Base-by-base conservation (phyloP, 371 early-diverging fungal genomes). In the Catenaria anguillulae region DNA sequence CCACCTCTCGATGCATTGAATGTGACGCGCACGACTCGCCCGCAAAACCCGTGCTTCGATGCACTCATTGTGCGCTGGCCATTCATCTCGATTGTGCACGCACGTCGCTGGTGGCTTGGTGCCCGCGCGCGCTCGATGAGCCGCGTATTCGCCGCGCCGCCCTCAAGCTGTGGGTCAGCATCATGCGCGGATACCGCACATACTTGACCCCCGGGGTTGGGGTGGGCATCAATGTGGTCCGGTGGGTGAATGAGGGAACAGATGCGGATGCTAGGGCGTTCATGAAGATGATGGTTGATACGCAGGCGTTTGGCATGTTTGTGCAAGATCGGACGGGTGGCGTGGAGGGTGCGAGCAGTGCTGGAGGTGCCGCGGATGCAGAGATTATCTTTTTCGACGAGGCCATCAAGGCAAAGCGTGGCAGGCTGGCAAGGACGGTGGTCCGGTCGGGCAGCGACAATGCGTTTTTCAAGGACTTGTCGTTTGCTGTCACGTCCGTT, bases 301-400 rank as follows among this genome's bases (percentile, higher is more conserved):
- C 58, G 58, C 58, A 58, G 42, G 58, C 40, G 8, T 58, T 33
- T 10, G 24, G 15, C n/a, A 15, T 21, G 52, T 50, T 50, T 50
- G 31, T 50, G 15, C 52, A 50, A 31, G 52, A 50, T 1, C 52
- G 52, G 15, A 12, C 29, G 15, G 52, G n/a, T 12, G n/a, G n/a
- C 12, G 48, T 24, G 24, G n/a, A 48, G 24, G 48, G 19, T 2
- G n/a, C n/a, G 48, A n/a, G 24, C 12, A 24, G 19, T 6, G n/a
- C 15, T 50, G 13, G 29, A 29, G 52, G 29, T 26, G 29, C 48
- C 15, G 52, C 19, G 15, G 52, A 50, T 23, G 15, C 26, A 13
- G 52, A 50, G 52, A 29, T 50, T 2, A 50, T 50, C 3, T 50
- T 50, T 17, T 31, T 50, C 15, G 52, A 50, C 52, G 52, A 50